phyloP scores from a whole-genome alignment of 495 filamentous ascomycete genomes.

The Penicillium bovifimosum region DNA sequence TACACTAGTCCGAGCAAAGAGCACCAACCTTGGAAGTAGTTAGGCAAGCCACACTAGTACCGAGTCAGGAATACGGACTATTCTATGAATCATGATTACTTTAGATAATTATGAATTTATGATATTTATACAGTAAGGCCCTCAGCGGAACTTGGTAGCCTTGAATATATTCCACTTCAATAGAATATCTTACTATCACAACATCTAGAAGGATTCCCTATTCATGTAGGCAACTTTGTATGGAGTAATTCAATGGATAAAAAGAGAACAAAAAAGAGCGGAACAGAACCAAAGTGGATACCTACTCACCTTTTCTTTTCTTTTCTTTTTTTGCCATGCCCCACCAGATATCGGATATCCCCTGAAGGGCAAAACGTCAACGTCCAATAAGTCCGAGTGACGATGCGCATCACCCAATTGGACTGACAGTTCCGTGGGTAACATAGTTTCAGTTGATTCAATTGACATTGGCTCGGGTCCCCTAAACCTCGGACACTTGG shows the following conservation, averaged over 20 bases:
- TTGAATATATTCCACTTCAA: too few species aligned
- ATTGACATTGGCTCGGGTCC: constrained; percentile 4
- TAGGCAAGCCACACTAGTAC: not conserved
- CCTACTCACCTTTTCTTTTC: not conserved
- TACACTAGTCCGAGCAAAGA: constrained; percentile 11
- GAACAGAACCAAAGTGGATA: not conserved
- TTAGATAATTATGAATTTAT: not conserved
- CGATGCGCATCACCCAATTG: constrained; percentile 1
- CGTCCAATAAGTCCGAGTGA: constrained; percentile 2
- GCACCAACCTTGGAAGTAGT: not conserved
- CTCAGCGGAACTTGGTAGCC: too few species aligned
- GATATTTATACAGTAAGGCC: not conserved
- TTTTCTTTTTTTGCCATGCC: not conserved
- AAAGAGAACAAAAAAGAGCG: not conserved
- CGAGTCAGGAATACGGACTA: too few species aligned
- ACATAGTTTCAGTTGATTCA: not conserved
- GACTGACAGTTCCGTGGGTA: not conserved
- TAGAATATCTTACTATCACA: too few species aligned
- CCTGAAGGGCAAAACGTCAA: not conserved
- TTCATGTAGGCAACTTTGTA: not conserved
- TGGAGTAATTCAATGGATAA: not conserved
- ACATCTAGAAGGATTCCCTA: too few species aligned
- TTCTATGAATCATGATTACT: too few species aligned
- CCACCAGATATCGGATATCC: constrained; percentile 6
- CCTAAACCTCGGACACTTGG: too few species aligned